Evolutionary conservation across 31 red algal genomes (phyloP), one percentile per base, ranked within the genome.

Genomic region (Porphyra umbilicalis): DNA sequence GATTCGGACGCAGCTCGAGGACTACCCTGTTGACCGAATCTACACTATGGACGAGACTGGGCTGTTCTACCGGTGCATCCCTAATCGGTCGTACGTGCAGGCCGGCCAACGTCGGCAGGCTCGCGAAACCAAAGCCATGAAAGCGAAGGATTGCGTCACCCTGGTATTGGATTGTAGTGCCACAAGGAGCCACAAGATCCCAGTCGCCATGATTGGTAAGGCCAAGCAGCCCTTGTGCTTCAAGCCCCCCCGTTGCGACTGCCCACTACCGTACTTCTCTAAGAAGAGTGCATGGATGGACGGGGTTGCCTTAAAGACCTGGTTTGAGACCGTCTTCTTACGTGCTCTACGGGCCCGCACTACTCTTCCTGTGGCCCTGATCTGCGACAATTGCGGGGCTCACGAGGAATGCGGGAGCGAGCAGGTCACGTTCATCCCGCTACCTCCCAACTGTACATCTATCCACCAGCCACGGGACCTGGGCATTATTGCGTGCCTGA

Each of bases 31-130:
- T 10, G 35, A 82, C 9, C 35, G 38, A 10, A 87, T 87, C 0
- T 82, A 87, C 35, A 87, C 81, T 11, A n/a, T 36, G 35, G 79
- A 87, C 31, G 85, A 87, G 85, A 87, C 32, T 9, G 85, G 79
- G 79, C 32, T 87, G 20, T 30, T 87, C 0, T 87, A 83, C 4
- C 8, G 82, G 34, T 39, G 80, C 29, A 34, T 87, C 33, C 85
- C 79, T 13, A 36, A 71, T 31, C 18, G 46, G 10, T 57, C 79
- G 13, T 87, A 87, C 80, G 33, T 82, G 39, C 7, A 39, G 38
- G 32, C 80, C 10, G 85, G 82, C 35, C 35, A 81, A 11, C 40
- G 79, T 29, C 80, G 75, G 75, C n/a, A n/a, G 34, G 80, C 39
- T 29, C 85, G 85, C 13, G 79, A 78, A 8, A 38, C 38, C 29